Evolutionary conservation across 2,329 filamentous ascomycete species (phyloP).

Genomic region (Ophiostoma populinum): DNA sequence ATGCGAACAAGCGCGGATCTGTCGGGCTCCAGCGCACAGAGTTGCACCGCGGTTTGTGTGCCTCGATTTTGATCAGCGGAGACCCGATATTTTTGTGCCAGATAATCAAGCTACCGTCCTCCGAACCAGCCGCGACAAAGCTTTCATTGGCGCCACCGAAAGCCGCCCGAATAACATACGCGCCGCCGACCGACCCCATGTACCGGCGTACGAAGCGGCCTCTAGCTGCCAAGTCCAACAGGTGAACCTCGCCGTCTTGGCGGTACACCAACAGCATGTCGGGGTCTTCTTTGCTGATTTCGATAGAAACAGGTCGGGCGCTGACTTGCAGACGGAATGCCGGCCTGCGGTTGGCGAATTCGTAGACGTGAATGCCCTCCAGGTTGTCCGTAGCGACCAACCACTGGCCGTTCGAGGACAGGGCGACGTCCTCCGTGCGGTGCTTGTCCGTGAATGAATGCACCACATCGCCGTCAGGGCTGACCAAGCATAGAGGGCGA

Average conservation of each 20-base stretch:
- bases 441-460: slow-evolving; percentile 53
- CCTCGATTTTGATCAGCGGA: slow-evolving; percentile 58
- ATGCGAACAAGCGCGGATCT: slow-evolving; percentile 72
- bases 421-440: slow-evolving; percentile 68
- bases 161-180: slow-evolving; percentile 62
- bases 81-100: slow-evolving; percentile 78
- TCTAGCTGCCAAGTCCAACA: slow-evolving; percentile 38
- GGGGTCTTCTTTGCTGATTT: slow-evolving; percentile 60
- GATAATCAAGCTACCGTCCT: slow-evolving; percentile 63
- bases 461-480: slow-evolving; percentile 40
- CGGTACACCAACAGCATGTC: slow-evolving; percentile 67
- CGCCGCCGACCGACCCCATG: slow-evolving; percentile 54
- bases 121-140: slow-evolving; percentile 82
- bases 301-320: slow-evolving; percentile 58
- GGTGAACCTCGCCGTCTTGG: slow-evolving; percentile 55
- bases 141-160: slow-evolving; percentile 87
- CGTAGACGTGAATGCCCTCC: slow-evolving; percentile 62
- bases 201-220: slow-evolving; percentile 16
- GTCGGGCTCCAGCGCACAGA: slow-evolving; percentile 76
- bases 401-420: slow-evolving; percentile 63
- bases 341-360: slow-evolving; percentile 56
- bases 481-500: slow-evolving; percentile 54
- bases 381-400: slow-evolving; percentile 63
- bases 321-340: slow-evolving; percentile 57
- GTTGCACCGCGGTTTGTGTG: slow-evolving; percentile 65